Conservation (phyloP, 176 grass and related monocot species). For the Eragrostis nindensis region DNA sequence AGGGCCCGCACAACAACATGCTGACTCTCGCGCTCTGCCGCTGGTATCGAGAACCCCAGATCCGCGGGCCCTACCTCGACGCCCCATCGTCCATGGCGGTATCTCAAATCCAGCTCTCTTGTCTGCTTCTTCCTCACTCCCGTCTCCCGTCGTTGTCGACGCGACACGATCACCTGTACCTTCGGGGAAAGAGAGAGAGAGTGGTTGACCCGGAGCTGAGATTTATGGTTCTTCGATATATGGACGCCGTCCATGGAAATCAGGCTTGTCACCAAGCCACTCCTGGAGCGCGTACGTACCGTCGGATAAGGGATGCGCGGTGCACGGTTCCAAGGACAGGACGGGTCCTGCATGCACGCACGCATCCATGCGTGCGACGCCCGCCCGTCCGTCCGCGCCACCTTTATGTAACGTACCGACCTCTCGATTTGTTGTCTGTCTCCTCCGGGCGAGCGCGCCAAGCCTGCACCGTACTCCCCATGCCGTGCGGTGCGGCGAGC, state of each 20-base stretch:
- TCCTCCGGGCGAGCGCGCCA: no score
- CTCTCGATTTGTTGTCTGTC: no score
- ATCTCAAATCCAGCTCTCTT: neutral
- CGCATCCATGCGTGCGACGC: neutral
- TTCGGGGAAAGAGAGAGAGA: neutral
- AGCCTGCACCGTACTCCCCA: no score
- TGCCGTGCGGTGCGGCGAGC: no score
- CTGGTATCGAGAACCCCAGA: neutral
- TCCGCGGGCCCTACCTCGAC: neutral
- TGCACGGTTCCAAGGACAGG: no score
- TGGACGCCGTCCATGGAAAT: no score
- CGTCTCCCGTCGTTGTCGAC: neutral
- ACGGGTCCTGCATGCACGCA: neutral
- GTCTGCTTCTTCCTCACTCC: neutral
- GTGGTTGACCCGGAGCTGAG: no score
- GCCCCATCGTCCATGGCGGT: neutral
- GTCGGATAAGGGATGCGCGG: no score
- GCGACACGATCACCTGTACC: no score
- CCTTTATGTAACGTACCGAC: no score
- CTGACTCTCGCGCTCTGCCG: neutral
- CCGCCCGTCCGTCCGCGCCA: neutral
- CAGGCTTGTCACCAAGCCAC: neutral
- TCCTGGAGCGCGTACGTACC: no score
- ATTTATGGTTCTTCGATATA: no score
- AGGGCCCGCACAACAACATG: neutral